Base-by-base conservation (phyloP, 495 filamentous ascomycete species). In the Trichoderma gamsii region DNA sequence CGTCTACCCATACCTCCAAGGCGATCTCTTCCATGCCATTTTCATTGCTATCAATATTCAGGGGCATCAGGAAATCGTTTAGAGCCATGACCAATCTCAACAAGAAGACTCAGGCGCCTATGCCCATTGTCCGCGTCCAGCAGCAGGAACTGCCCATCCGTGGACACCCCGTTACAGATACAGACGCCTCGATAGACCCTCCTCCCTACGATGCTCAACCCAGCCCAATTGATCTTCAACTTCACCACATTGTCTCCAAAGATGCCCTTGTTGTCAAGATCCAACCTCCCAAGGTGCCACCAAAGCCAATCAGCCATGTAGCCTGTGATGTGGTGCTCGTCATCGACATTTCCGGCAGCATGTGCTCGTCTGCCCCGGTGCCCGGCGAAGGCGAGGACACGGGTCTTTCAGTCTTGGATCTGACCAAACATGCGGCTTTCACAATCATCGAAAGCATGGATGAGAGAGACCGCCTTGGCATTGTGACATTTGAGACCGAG, bases 291-390 rank as follows among this genome's bases (percentile, higher is more conserved):
- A 61, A 18, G 18, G 63, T 71, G 27, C 78, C 79, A n/a, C 46
- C 21, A 1, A 25, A 69, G 13, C 11, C 59, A 13, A 25, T 74
- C 21, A 43, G 65, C 41, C 78, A 79, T 69, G 68, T 78, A 12
- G 76, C 80, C 4, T 79, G 77, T 73, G 81, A 83, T 66, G 75
- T 83, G 25, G 80, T 82, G 0, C 71, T 83, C 0, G 80, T 76
- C 21, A 82, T 82, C 65, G 81, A 83, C 68, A 69, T 80, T 38
- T 83, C 81, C 11, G 74, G 72, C 0, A 80, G 77, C 69, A 83
- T 83, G 81, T n/a, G 35, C 3, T 27, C 46, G 3, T 66, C 69
- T 1, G 80, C 80, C 0, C 75, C 74, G 0, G 73, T 73, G 2
- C 71, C 72, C 0, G 73, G 72, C 21, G 74, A 71, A 51, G 71